Percentiles rank a stretch among this genome's conserved stretches.
Conservation (phyloP, 768 basidiomycete species). For the Calocera viscosa region DNA sequence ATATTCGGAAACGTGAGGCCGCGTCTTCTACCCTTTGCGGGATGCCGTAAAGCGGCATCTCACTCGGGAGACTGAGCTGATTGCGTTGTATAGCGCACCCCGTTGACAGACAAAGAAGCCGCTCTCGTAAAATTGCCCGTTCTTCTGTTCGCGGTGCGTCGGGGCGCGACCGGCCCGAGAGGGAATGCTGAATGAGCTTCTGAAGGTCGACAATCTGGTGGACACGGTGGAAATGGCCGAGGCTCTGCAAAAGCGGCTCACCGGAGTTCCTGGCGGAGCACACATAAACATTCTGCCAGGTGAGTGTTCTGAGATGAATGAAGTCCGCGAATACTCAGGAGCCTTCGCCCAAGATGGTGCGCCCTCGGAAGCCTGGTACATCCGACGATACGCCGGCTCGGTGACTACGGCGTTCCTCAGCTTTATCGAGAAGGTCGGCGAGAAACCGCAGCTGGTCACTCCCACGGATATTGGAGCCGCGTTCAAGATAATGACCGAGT, state of each 20-base stretch:
- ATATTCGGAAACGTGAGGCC: conserved; percentile 2
- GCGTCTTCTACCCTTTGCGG: not conserved
- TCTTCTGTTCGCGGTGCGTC: not conserved
- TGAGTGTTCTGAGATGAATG: not conserved
- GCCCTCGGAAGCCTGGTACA: conserved; percentile 4
- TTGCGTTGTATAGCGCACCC: not conserved
- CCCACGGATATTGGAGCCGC: not conserved
- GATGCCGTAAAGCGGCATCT: not conserved
- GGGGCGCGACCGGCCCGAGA: not conserved
- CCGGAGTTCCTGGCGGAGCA: not conserved
- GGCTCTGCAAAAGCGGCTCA: not conserved
- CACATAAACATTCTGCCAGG: not conserved
- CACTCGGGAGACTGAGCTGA: not conserved
- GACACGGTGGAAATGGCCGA: not conserved
- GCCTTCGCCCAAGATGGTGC: not conserved
- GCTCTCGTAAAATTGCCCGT: not conserved
- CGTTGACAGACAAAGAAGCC: not conserved
- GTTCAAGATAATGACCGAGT: not conserved
- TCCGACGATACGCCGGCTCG: not conserved
- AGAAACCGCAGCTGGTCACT: not conserved
- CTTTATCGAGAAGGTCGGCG: not conserved
- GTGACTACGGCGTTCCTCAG: not conserved
- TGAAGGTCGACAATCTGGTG: not conserved
- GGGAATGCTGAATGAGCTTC: not conserved
- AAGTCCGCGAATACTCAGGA: not conserved